Evolutionary conservation across 2,329 filamentous ascomycete species (phyloP), one percentile per base, ranked within the genome.

Genomic region (Cladophialophora exuberans): DNA sequence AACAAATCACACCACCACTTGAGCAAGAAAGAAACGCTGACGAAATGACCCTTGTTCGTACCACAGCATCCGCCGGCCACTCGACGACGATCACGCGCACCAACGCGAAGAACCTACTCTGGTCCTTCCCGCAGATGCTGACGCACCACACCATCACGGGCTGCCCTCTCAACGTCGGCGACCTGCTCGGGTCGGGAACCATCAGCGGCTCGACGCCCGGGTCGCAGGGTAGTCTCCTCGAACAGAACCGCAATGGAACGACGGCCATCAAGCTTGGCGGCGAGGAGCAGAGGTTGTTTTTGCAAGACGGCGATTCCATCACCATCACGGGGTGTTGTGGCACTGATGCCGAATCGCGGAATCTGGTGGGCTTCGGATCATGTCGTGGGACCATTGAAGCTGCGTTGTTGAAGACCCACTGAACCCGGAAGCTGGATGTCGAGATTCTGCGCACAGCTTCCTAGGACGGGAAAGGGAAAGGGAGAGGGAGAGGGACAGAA

Each of bases 51-150:
- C 6, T 15, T 13, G 33, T 15, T 2, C 10, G 9, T n/a, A 44
- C n/a, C 17, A 33, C 17, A 52, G 42, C 42, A 28, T n/a, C 33
- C 10, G 17, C 9, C 13, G 35, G 38, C 30, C 41, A 45, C 11
- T 22, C 22, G 7, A 31, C 28, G 17, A 26, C 35, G 13, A 33
- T 41, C 5, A 31, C 13, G n/a, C 25, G 48, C 56, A 86, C 79
- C 56, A 86, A 79, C 54, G 81, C 83, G 6, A 81, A 77, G 60
- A 81, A 92, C 65, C 76, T 92, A 7, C 76, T 92, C 13, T 93
- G 84, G 79, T 90, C 87, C 0, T 93, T 92, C 72, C 82, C 86
- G 3, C 89, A 93, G 69, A 91, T 92, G 87, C 76, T 93, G 35
- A 82, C 88, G 1, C 89, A 93, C 67, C 89, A 93, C 67, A 84